Base-by-base conservation (phyloP, 2,329 filamentous ascomycete species). In the Penicillium fuscoglaucum region DNA sequence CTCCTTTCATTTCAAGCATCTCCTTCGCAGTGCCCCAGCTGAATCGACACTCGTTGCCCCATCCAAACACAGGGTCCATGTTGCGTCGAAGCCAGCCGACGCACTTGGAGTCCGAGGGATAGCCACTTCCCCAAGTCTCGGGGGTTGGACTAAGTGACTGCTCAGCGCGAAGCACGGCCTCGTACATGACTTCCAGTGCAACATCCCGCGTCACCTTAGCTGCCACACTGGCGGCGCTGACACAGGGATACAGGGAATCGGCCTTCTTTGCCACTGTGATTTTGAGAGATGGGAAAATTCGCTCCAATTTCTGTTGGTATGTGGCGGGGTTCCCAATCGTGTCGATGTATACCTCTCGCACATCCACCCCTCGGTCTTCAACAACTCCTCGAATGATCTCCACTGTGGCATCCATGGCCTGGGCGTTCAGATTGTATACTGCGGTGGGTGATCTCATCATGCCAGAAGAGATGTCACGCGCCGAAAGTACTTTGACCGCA, bases 21-120 rank as follows among this genome's bases (percentile, higher is more conserved):
- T 98, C 93, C 78, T 96, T 97, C 2, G 90, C 90, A 0, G 95
- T 98, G 0, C 90, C 90, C 95, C 95, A 99, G 70, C 92, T 96
- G 71, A 97, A 98, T 5, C 95, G 83, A 72, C 91, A 96, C 76
- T 98, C 93, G 26, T 84, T 84, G 0, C 93, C 93, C 93, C 95
- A 99, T 15, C 95, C 95, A 78, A 98, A 99, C 1, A 98, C 78
- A 3, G 91, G 90, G 70, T 99, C 88, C 87, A 97, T 93, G 64
- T 93, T 95, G 40, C 79, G 79, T 76, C 87, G 90, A 71, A 99
- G 74, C 93, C 95, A 99, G 24, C 78, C 75, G 2, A 89, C 85
- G 67, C 92, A 96, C 61, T 90, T 84, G 21, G 83, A 87, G 76
- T 99, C 95, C 1, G 90, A 91, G 0, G 95, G 95, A 73, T 99